Evolutionary conservation across 75 land plant genomes (phyloP).

Genomic region (Adiantum capillusveneris): DNA sequence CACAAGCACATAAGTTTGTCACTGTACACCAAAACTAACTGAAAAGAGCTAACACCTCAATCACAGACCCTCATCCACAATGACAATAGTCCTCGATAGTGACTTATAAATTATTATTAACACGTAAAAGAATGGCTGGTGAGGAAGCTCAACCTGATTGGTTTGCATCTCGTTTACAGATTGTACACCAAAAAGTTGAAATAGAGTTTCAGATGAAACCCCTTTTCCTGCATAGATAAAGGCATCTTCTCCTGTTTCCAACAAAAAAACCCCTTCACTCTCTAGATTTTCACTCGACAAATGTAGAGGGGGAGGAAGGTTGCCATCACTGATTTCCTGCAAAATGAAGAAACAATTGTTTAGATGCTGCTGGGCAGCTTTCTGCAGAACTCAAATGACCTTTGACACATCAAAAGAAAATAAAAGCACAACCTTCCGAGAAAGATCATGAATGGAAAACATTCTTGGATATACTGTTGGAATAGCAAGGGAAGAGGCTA

Average conservation of each 20-base stretch:
- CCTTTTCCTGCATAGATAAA: conserved; percentile 62
- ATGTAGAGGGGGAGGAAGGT: conserved; percentile 46
- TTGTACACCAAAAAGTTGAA: conserved; percentile 65
- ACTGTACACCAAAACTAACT: no score
- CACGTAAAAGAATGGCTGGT: neutral
- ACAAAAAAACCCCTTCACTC: conserved; percentile 71
- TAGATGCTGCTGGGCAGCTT: no score
- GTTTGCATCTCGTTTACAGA: conserved; percentile 59
- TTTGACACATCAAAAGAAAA: neutral
- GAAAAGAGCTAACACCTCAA: no score
- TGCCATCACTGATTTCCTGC: conserved; percentile 42
- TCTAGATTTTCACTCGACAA: conserved; percentile 83
- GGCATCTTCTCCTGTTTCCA: conserved; percentile 78
- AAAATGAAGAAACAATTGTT: no score
- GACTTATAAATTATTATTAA: no score
- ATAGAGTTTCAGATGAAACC: conserved; percentile 41
- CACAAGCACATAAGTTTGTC: no score
- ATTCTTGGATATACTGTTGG: conserved; percentile 88
- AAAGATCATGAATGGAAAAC: conserved; percentile 68
- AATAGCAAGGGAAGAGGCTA: conserved; percentile 60
- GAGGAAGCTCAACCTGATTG: conserved; percentile 38
- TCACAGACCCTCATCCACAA: no score
- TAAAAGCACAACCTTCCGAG: conserved; percentile 39
- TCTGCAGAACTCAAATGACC: no score
- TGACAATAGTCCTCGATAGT: no score